These are phyloP conservation scores for Diophrys sp. DNA, from an alignment of 73 alveolate species.

Conservation along the genomic window DNA sequence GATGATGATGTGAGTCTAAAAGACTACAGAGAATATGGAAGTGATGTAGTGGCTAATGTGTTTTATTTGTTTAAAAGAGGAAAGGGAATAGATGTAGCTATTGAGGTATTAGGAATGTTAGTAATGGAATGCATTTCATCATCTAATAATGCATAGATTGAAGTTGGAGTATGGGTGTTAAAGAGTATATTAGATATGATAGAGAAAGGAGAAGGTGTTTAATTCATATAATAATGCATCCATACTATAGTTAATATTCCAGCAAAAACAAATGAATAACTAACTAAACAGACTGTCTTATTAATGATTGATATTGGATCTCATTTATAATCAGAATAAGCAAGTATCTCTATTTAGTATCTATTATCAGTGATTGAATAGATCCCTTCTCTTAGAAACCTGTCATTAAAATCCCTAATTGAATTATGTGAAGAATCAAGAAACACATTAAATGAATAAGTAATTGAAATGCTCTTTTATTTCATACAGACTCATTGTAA, in stretches of 20 bases:
- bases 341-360: not conserved
- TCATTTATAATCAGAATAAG: too few relatives aligned
- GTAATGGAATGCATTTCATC: not conserved
- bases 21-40: constrained; percentile 29
- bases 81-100: not conserved
- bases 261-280: not conserved
- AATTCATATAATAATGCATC: too few relatives aligned
- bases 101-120: not conserved
- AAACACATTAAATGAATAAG: not conserved
- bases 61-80: not conserved
- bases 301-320: not conserved
- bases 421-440: not conserved
- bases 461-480: not conserved
- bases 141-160: not conserved
- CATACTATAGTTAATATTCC: not conserved
- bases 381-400: not conserved
- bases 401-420: not conserved
- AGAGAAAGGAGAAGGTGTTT: not conserved
- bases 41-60: constrained; percentile 11
- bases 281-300: not conserved
- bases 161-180: not conserved
- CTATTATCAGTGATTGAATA: not conserved
- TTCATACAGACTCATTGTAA: too few relatives aligned
- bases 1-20: constrained; percentile 45
- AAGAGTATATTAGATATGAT: not conserved